phyloP scores from a whole-genome alignment of 2,329 filamentous ascomycete genomes.

The Sporothrix brasiliensis region DNA sequence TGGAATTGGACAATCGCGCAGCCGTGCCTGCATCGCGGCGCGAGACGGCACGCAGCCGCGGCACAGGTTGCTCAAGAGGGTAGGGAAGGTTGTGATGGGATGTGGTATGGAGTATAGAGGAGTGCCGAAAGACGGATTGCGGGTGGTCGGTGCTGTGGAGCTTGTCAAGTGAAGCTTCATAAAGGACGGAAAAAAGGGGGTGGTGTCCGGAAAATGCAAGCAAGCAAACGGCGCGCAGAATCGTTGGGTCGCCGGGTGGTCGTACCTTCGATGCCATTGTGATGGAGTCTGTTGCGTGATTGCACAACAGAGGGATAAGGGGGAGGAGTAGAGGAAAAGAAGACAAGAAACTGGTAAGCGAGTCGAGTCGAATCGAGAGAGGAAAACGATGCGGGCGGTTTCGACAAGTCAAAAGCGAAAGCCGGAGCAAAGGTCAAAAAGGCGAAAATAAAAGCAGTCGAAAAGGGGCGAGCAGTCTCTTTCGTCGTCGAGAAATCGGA shows the following conservation, averaged over 20 bases:
- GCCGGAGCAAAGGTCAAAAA: neutral
- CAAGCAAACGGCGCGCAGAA: neutral
- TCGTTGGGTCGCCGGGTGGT: neutral
- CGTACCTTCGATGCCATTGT: slow-evolving; percentile 35
- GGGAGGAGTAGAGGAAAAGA: slow-evolving; percentile 2
- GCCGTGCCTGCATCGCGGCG: slow-evolving; percentile 21
- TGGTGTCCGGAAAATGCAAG: neutral
- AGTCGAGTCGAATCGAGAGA: slow-evolving; percentile 8
- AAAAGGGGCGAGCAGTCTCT: neutral
- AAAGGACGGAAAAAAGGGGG: neutral
- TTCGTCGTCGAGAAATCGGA: neutral
- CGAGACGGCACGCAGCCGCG: slow-evolving; percentile 23
- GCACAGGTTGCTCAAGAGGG: neutral
- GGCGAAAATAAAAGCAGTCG: neutral
- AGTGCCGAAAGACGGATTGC: neutral
- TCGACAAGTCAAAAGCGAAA: slow-evolving; percentile 5
- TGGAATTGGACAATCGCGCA: neutral
- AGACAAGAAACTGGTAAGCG: neutral
- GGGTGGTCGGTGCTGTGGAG: neutral
- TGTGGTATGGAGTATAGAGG: neutral
- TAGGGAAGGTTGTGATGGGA: neutral
- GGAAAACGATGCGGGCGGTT: slow-evolving; percentile 1
- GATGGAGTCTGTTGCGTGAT: slow-evolving; percentile 5
- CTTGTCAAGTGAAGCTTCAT: neutral
- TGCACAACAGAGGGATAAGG: neutral